phyloP scores from a whole-genome alignment of 1,284 basidiomycete genomes.

The Lignosus rhinocerotis region DNA sequence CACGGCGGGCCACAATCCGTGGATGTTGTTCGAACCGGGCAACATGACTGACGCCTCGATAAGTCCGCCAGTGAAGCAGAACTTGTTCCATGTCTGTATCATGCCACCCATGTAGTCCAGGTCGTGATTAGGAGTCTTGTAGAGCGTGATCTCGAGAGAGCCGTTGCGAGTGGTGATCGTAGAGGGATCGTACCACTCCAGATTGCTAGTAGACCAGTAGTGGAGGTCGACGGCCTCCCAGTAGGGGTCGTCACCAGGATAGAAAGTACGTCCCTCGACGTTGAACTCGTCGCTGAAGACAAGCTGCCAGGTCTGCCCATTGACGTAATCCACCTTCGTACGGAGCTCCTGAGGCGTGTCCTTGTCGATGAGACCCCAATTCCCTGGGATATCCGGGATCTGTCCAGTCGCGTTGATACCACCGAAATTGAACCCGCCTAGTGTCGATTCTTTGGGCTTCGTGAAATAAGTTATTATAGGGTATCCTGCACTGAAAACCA shows the following conservation, averaged over 20 bases:
- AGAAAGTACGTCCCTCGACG: constrained; percentile 78
- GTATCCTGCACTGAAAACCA: constrained; percentile 67
- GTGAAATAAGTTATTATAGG: constrained; percentile 77
- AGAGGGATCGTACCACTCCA: constrained; percentile 79
- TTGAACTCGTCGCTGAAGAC: constrained; percentile 94
- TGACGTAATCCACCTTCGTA: constrained; percentile 58
- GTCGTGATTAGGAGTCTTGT: constrained; percentile 64
- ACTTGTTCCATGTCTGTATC: constrained; percentile 85
- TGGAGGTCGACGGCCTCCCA: constrained; percentile 75
- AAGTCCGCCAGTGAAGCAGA: constrained; percentile 91
- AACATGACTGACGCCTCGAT: constrained; percentile 75
- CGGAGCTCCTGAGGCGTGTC: constrained; percentile 70
- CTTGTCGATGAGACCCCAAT: constrained; percentile 73
- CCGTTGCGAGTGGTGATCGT: constrained; percentile 81
- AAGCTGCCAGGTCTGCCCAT: constrained; percentile 55
- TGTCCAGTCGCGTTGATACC: constrained; percentile 83
- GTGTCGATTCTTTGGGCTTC: constrained; percentile 43
- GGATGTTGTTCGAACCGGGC: constrained; percentile 67
- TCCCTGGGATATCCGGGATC: constrained; percentile 59
- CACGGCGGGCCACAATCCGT: constrained; percentile 55
- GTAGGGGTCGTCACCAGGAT: constrained; percentile 60
- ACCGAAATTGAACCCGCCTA: constrained; percentile 77
- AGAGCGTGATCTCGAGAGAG: constrained; percentile 78
- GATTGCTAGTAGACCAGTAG: constrained; percentile 63
- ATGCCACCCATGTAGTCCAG: constrained; percentile 76